Evolutionary conservation across 768 basidiomycete species (phyloP).

Genomic region (Galerina sulciceps): DNA sequence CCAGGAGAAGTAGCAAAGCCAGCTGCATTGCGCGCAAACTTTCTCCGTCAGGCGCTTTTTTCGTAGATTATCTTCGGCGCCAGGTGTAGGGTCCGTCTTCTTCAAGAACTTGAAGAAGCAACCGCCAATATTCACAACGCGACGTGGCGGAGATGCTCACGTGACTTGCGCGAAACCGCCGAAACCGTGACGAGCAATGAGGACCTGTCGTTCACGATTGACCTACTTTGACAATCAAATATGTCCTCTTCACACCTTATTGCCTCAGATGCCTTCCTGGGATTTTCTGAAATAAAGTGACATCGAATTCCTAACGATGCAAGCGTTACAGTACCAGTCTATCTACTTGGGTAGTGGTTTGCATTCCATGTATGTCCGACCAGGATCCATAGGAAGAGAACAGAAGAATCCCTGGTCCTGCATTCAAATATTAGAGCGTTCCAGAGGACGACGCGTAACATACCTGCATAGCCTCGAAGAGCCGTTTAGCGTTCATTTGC

Average conservation of each 20-base stretch:
- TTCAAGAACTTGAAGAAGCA: constrained; percentile 6
- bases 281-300: neutral
- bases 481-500: constrained; percentile 61
- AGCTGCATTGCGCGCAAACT: constrained; percentile 40
- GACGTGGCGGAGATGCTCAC: constrained; percentile 14
- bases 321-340: neutral
- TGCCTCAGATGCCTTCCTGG: neutral
- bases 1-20: constrained; percentile 49
- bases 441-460: constrained; percentile 2
- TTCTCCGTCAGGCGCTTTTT: neutral
- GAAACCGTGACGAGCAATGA: no score
- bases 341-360: constrained; percentile 56
- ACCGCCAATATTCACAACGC: constrained; percentile 1
- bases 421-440: neutral
- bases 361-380: constrained; percentile 70
- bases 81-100: neutral
- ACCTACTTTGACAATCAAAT: no score
- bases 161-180: neutral
- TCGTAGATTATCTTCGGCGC: neutral
- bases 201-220: no score
- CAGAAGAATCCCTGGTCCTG: constrained; percentile 74
- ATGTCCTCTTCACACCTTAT: no score
- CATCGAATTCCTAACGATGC: neutral
- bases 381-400: constrained; percentile 67
- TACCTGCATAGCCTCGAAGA: constrained; percentile 80